Evolutionary conservation across 345 rosid species (phyloP), one percentile per base, ranked within the genome.

Genomic region (Erodium maritimum): DNA sequence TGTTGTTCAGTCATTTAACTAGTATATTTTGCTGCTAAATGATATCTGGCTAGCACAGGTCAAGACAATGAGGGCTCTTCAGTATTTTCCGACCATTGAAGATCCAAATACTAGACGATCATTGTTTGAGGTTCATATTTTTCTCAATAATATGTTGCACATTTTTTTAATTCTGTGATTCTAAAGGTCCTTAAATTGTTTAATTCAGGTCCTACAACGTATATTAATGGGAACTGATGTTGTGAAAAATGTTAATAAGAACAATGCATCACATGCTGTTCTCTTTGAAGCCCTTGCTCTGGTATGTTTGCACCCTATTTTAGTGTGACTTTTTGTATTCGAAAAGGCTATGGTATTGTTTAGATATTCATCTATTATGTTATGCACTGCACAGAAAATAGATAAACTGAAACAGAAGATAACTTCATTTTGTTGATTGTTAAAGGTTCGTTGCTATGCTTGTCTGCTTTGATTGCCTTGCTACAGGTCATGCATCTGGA

Each of bases 201-300:
- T 56, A 57, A 71, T 72, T 42, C 48, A 94, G 99, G 97, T 94
- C 65, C 83, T 94, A 61, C 99, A 94, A 73, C 82, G 96, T 70
- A 85, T 90, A 75, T 73, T 94, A 55, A 87, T 94, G 97, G 99
- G 99, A 67, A 94, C 99, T 59, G 99, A 94, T 80, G 99, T 94
- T 65, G 99, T 94, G 52, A 94, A 94, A 79, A 94, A 94, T 61
- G 97, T 94, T 45, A 94, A 94, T 72, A 94, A 94, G 81, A 94
- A 94, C 79, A 94, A 94, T 72, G 99, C 97, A 33, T 88, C 99
- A 10, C 99, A 94, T 71, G 99, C 97, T 50, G 99, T 94, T 63
- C 99, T 94, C 60, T 94, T 94, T 81, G 99, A 90, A 80, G 97
- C 99, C 57, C 89, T 94, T 65, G 83, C 99, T 56, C 87, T 94